Base-by-base conservation (phyloP, 805 yeast genomes). In the Candida ortonii region DNA sequence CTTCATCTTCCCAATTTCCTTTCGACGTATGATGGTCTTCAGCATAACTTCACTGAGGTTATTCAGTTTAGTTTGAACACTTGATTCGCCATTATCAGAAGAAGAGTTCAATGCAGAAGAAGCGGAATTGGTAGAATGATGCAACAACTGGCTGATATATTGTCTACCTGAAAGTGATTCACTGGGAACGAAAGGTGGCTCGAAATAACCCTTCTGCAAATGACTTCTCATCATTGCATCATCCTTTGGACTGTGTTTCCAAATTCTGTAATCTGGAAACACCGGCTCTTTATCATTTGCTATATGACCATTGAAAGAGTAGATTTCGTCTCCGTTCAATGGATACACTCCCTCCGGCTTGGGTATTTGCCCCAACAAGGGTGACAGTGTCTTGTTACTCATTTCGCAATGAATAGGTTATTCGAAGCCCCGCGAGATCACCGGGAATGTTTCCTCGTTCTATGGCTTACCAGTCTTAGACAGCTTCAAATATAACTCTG, bases 241-340 rank as follows among this genome's bases (percentile, higher is more conserved):
- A 39, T 81, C 87, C 8, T 64, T 65, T 7, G 65, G 43, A 5
- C 70, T 67, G 47, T 79, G 86, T 24, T 63, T 62, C 93, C 94
- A 85, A 0, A 87, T 81, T 24, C 58, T 61, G 52, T 75, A 84
- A 54, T 84, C 95, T 0, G 95, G 95, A 47, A 71, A 83, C 6
- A 55, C 42, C 4, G 43, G 36, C 21, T 45, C 50, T 19, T 38
- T 33, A 25, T 15, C 17, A 2, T 19, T 25, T 16, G 27, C 30
- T 34, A 21, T 15, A 10, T 33, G 15, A 16, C 11, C 6, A 21
- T 22, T 27, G 14, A 15, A 30, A 13, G 20, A 12, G 14, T 18
- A 19, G 13, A 30, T 23, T 13, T 31, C 49, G 14, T 53, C 50
- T 17, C 55, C 52, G 28, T 56, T 53, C 34, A 60, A 35, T 4